phyloP scores from a whole-genome alignment of 331 rosid species.

The Malus hybrid region DNA sequence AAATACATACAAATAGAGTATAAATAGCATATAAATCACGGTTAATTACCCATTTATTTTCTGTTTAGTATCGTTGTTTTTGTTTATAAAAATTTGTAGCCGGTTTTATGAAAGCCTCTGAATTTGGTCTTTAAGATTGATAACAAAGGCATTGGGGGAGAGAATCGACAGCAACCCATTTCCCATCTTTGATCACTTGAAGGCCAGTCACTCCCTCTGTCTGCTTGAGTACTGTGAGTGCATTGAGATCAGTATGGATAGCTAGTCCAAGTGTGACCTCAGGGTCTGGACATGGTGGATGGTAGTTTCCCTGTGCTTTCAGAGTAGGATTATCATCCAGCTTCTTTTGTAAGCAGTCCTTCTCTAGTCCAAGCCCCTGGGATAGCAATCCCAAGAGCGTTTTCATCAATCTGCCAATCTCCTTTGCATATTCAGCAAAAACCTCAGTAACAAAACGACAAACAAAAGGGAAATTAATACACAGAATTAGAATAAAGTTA shows the following conservation, averaged over 20 bases:
- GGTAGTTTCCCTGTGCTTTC: slow-evolving; percentile 34
- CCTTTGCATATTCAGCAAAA: slow-evolving; percentile 39
- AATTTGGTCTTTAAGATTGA: slow-evolving; percentile 35
- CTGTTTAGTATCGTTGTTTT: not conserved
- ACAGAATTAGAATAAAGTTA: not conserved
- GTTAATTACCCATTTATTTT: too few species aligned
- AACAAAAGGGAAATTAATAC: not conserved
- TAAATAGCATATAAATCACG: too few species aligned
- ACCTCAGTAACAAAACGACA: slow-evolving; percentile 17
- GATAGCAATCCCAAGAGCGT: slow-evolving; percentile 36
- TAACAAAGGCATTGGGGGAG: slow-evolving; percentile 39
- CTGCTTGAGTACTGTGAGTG: slow-evolving; percentile 29
- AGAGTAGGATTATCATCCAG: slow-evolving; percentile 30
- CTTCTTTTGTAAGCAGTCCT: slow-evolving; percentile 16
- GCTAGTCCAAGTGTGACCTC: slow-evolving; percentile 35
- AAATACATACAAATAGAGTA: too few species aligned
- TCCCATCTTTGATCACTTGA: slow-evolving; percentile 39
- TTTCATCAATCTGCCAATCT: slow-evolving; percentile 23
- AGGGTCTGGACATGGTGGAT: slow-evolving; percentile 41
- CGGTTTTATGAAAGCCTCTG: not conserved
- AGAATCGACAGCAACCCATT: slow-evolving; percentile 38
- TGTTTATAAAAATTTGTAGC: not conserved
- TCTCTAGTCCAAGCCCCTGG: slow-evolving; percentile 41
- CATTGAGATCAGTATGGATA: slow-evolving; percentile 27
- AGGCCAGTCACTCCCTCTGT: slow-evolving; percentile 30